Conservation (phyloP, 345 rosid species). For the Nasturtium officinale region DNA sequence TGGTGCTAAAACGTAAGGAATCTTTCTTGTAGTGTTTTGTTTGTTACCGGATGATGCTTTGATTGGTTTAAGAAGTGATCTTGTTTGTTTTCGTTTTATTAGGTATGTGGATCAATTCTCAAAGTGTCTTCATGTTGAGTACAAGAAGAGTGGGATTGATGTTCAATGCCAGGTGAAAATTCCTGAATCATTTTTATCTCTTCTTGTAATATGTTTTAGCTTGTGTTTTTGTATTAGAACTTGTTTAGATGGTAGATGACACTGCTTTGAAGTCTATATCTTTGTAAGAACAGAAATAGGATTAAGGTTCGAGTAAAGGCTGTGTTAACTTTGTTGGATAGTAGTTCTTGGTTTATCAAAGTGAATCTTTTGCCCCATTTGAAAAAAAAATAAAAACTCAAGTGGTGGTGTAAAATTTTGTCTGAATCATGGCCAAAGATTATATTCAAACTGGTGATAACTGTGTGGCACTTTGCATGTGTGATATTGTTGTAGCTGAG, state of each 20-base stretch:
- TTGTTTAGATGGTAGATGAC: neutral
- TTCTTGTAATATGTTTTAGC: neutral
- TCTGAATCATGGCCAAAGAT: too few species aligned
- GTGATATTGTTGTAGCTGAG: neutral
- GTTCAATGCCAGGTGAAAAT: constrained; percentile 69
- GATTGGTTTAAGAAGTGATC: constrained; percentile 6
- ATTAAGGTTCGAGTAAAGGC: neutral
- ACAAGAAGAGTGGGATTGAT: constrained; percentile 81
- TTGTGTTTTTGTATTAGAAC: neutral
- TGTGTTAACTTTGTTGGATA: neutral
- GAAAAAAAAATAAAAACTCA: too few species aligned
- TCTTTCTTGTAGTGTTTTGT: neutral
- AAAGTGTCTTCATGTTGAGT: constrained; percentile 87
- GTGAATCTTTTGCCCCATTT: neutral
- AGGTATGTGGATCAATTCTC: constrained; percentile 95
- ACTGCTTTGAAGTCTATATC: neutral
- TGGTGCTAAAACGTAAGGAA: constrained; percentile 79
- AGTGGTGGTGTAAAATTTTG: too few species aligned
- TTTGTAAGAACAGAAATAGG: neutral
- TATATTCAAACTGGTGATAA: neutral
- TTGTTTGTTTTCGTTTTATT: constrained; percentile 28
- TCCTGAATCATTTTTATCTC: constrained; percentile 2
- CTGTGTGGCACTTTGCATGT: neutral
- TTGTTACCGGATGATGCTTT: neutral
- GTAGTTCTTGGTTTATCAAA: constrained; percentile 10